Evolutionary conservation across 495 filamentous ascomycete species (phyloP).

Genomic region (Articulospora tetracladia): DNA sequence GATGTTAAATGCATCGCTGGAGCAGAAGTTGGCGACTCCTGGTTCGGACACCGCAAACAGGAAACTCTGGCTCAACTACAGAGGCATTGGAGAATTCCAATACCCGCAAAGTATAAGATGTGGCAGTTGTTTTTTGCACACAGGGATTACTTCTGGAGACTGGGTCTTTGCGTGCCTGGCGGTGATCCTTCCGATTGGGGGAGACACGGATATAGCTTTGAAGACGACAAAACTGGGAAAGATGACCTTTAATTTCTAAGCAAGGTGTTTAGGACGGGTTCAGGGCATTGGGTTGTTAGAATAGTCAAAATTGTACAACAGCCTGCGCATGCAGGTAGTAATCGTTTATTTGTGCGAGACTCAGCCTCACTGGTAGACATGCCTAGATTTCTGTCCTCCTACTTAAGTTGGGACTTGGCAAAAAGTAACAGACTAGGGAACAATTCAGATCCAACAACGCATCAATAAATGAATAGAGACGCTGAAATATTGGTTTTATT

Average conservation of each 20-base stretch:
- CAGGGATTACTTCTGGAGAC: slow-evolving; percentile 91
- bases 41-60: slow-evolving; percentile 1
- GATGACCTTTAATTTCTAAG: neutral
- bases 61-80: slow-evolving; percentile 14
- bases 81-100: slow-evolving; percentile 29
- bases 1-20: slow-evolving; percentile 56
- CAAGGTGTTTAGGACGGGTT: neutral
- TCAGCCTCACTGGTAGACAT: no score
- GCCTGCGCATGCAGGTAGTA: no score
- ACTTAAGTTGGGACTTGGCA: no score
- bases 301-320: neutral
- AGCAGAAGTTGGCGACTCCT: slow-evolving; percentile 4
- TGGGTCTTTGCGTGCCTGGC: slow-evolving; percentile 86
- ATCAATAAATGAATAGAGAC: no score
- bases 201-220: slow-evolving; percentile 31
- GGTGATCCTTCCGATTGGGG: slow-evolving; percentile 70
- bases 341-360: no score
- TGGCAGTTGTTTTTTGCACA: slow-evolving; percentile 93
- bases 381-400: no score
- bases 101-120: slow-evolving; percentile 64
- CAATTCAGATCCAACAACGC: no score
- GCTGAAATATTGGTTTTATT: no score
- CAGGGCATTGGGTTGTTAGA: neutral
- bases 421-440: no score
- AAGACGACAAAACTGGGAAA: neutral